phyloP scores from a whole-genome alignment of 352 stramenopile genomes.

The Globisporangium echinulatum region DNA sequence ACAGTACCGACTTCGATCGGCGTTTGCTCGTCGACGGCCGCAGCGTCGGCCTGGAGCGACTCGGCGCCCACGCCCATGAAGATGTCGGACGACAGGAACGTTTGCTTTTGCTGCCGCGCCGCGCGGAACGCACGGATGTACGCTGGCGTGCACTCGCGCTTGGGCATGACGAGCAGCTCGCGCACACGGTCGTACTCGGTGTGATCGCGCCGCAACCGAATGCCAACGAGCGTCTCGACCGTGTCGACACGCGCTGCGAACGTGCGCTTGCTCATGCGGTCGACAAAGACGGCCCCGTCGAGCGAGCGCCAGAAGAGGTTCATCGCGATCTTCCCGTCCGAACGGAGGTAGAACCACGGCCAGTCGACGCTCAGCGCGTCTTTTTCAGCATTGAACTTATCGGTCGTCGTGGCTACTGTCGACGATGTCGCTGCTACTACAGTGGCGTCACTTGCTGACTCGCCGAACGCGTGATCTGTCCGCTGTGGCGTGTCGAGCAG shows the following conservation, averaged over 20 bases:
- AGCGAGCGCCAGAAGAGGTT: constrained; percentile 77
- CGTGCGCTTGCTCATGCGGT: constrained; percentile 36
- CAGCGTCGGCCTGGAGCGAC: constrained; percentile 18
- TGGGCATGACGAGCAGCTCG: constrained; percentile 37
- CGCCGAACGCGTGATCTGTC: background rate
- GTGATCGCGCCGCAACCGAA: constrained; percentile 25
- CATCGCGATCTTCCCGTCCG: constrained; percentile 81
- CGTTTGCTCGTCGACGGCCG: constrained; percentile 38
- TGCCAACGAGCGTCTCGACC: constrained; percentile 27
- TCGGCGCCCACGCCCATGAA: constrained; percentile 41
- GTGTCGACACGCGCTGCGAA: constrained; percentile 24
- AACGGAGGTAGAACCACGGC: constrained; percentile 73
- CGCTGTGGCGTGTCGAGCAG: background rate
- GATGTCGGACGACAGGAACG: constrained; percentile 48
- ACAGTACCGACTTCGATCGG: constrained; percentile 48
- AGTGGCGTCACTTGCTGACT: too few species aligned
- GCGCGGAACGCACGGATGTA: constrained; percentile 51
- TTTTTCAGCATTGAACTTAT: background rate
- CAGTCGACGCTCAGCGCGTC: constrained; percentile 48
- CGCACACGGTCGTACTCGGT: constrained; percentile 29
- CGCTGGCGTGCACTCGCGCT: constrained; percentile 30
- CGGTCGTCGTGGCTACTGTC: too few species aligned
- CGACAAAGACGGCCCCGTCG: constrained; percentile 53
- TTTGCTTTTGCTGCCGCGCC: constrained; percentile 43
- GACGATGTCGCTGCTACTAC: too few species aligned